phyloP scores from a whole-genome alignment of 2,329 filamentous ascomycete genomes.

The Lomentospora prolificans region DNA sequence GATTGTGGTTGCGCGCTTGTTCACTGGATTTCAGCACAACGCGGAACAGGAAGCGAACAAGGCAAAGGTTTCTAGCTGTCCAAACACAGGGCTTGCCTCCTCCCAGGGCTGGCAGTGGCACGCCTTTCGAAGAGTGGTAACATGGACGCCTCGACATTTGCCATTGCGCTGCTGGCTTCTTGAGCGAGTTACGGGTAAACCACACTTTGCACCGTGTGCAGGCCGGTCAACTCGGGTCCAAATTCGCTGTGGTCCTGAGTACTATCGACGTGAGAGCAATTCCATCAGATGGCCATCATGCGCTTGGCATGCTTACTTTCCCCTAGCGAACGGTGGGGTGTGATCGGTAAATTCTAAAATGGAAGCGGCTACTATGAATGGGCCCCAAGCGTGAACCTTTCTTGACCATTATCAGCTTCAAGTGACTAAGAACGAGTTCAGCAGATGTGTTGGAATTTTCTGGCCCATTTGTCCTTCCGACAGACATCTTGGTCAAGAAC shows the following conservation, averaged over 20 bases:
- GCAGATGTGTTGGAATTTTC: not conserved
- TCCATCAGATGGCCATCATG: conserved; percentile 1
- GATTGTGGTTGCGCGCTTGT: too few relatives aligned
- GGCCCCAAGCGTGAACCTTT: not conserved
- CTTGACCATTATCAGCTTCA: not conserved
- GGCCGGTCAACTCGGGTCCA: not conserved
- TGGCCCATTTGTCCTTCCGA: too few relatives aligned
- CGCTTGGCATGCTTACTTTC: not conserved
- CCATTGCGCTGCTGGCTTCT: too few relatives aligned
- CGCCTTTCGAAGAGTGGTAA: too few relatives aligned
- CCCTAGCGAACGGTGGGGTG: not conserved
- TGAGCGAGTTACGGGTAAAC: too few relatives aligned
- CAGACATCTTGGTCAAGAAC: too few relatives aligned
- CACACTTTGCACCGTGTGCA: not conserved
- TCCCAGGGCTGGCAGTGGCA: too few relatives aligned
- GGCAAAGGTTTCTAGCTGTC: too few relatives aligned
- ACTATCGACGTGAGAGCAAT: not conserved
- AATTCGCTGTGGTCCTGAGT: not conserved
- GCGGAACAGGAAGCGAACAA: too few relatives aligned
- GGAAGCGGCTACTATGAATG: not conserved
- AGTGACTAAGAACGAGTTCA: not conserved
- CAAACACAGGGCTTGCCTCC: too few relatives aligned
- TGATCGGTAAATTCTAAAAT: not conserved
- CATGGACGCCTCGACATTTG: too few relatives aligned
- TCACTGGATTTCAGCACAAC: too few relatives aligned